Percentiles rank a stretch among this genome's conserved stretches.
phyloP scores from a whole-genome alignment of 2,329 filamentous ascomycete species.

The Alternaria metachromatica region DNA sequence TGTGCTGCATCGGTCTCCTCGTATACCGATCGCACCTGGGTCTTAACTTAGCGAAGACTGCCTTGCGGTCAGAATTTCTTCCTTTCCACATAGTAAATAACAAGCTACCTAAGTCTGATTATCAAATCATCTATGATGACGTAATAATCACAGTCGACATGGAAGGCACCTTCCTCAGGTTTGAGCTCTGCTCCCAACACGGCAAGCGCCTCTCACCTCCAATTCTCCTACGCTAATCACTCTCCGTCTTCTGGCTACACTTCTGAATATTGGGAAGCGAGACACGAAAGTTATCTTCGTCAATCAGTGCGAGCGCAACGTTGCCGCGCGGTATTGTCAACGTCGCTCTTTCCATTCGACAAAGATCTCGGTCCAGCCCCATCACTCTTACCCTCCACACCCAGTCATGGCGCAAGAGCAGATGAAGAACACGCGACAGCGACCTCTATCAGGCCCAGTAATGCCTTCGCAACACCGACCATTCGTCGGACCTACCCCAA shows the following conservation, averaged over 20 bases:
- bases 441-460: background rate
- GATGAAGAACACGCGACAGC: background rate
- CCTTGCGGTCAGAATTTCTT: no score
- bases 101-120: no score
- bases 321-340: background rate
- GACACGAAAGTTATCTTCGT: accelerated
- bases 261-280: background rate
- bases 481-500: background rate
- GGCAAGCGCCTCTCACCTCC: background rate
- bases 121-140: background rate
- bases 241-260: no score
- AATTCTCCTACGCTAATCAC: background rate
- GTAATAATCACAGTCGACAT: background rate
- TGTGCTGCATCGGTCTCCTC: background rate
- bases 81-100: no score
- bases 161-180: background rate
- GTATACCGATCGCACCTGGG: background rate
- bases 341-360: background rate
- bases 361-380: background rate
- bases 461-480: background rate
- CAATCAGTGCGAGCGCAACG: background rate
- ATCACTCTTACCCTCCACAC: background rate
- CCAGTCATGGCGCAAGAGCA: background rate
- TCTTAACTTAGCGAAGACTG: no score
- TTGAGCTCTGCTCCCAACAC: background rate